Percentiles rank a stretch among this genome's conserved stretches.
phyloP scores from a whole-genome alignment of 192 early-diverging fungal genomes.

The Glomus cerebriforme region DNA sequence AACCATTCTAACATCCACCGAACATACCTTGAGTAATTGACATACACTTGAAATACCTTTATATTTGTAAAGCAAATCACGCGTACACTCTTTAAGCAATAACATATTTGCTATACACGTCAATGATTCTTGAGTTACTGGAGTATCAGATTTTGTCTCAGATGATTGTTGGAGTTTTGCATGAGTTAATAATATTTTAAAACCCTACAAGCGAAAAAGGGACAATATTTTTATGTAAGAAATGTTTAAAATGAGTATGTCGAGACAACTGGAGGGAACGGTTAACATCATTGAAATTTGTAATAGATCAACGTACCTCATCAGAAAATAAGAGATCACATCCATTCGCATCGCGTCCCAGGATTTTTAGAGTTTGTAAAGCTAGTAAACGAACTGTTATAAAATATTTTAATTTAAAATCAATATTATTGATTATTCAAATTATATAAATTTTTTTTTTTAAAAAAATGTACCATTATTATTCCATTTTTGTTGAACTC shows the following conservation, averaged over 20 bases:
- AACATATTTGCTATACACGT: slow-evolving; percentile 73
- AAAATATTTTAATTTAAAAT: background rate
- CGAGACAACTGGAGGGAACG: no score
- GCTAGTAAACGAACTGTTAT: slow-evolving; percentile 50
- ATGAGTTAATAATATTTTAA: slow-evolving; percentile 39
- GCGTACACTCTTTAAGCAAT: slow-evolving; percentile 52
- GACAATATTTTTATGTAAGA: no score
- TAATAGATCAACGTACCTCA: slow-evolving; percentile 45
- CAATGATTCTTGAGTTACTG: slow-evolving; percentile 51
- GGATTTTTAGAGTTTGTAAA: slow-evolving; percentile 58
- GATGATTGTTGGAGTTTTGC: slow-evolving; percentile 36
- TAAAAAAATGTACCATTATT: slow-evolving; percentile 8
- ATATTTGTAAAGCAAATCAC: slow-evolving; percentile 46
- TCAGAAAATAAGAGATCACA: slow-evolving; percentile 59
- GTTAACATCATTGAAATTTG: no score
- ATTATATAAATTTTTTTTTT: no score
- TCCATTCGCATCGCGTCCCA: slow-evolving; percentile 60
- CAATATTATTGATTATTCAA: no score
- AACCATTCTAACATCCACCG: no score
- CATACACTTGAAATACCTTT: slow-evolving; percentile 45
- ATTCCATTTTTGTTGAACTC: slow-evolving; percentile 22
- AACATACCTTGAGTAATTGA: slow-evolving; percentile 48
- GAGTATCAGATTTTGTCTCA: slow-evolving; percentile 37
- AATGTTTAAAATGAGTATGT: no score
- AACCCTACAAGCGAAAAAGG: slow-evolving; percentile 34